A percentile compares a stretch with the other conserved stretches of the same genome.
These are phyloP conservation scores for Botrytis cinerea DNA, from an alignment of 2,329 filamentous ascomycete genomes.

Conservation along the genomic window DNA sequence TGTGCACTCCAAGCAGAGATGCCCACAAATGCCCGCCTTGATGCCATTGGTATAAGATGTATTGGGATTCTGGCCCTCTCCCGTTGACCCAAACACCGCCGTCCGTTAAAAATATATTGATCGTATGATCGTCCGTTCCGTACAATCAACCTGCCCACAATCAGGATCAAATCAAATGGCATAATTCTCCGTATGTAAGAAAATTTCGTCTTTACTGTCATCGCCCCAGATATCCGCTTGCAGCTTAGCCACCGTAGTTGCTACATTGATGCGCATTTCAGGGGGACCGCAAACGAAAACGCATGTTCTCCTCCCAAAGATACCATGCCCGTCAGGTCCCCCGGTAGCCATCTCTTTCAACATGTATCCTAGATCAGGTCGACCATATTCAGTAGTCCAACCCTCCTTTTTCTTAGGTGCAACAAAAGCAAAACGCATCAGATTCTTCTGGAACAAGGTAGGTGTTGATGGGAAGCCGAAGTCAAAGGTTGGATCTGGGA, in stretches of 20 bases:
- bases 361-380: conserved; percentile 85
- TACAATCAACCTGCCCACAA: background rate
- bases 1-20: conserved; percentile 2
- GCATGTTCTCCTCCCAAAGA: conserved; percentile 78
- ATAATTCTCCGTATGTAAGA: conserved; percentile 94
- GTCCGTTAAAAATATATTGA: conserved; percentile 12
- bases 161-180: conserved; percentile 60
- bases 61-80: conserved; percentile 11
- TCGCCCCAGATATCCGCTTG: conserved; percentile 84
- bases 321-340: conserved; percentile 64
- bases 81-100: conserved; percentile 12
- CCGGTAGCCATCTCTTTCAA: conserved; percentile 77
- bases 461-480: conserved; percentile 83
- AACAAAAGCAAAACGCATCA: conserved; percentile 89
- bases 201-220: conserved; percentile 81
- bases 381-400: conserved; percentile 90
- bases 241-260: conserved; percentile 78
- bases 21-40: conserved; percentile 5
- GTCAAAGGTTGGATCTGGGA: conserved; percentile 56
- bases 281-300: conserved; percentile 93
- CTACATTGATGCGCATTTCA: conserved; percentile 82
- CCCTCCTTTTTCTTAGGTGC: conserved; percentile 70
- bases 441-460: conserved; percentile 82
- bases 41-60: conserved; percentile 16
- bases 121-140: conserved; percentile 3